Base-by-base conservation (phyloP, 75 land plant species). In the Pinus taeda region DNA sequence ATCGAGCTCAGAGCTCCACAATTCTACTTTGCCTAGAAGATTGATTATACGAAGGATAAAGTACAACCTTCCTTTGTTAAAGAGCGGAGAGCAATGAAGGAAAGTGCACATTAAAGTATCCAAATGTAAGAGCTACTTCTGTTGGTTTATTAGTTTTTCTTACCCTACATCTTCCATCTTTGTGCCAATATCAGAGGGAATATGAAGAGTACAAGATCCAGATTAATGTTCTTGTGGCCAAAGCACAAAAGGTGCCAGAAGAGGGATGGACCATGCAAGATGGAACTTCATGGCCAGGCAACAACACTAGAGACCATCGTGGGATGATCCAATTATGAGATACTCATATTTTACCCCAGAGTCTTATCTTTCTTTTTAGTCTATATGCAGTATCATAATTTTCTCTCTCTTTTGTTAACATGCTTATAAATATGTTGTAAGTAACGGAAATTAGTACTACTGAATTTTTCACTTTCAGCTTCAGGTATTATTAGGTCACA, bases 1-100 rank as follows among this genome's bases (percentile, higher is more conserved):
- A 92, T 94, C 80, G 97, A 94, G 74, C 97, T 93, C 21, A 84
- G 95, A 75, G 97, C 97, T 61, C 97, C 97, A 69, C 95, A 94
- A 59, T 87, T 88, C 77, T 94, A 94, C 71, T 94, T 94, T 78
- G 89, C 90, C 26, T 93, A 92, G 67, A 94, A 94, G 84, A 92
- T 94, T 3, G 97, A 94, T 81, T 94, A 94, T 76, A 74, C 92
- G 79, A 94, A 94, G 77, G 97, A 94, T 77, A 94, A 94, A 73
- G 83, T 94, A 33, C 80, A 92, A 60, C 95, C 97, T 75, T 84
- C 88, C 36, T 94, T 94, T 84, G 97, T 94, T 56, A 94, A 94
- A 74, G 97, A 94, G 37, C 87, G 97, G 0, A 65, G 97, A 17
- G 90, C 93, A 62, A 94, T 94, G 97, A 94, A 94, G 93, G 97